Evolutionary conservation across 179 eudicot species (phyloP).

Genomic region (Heliamphora pulchella): DNA sequence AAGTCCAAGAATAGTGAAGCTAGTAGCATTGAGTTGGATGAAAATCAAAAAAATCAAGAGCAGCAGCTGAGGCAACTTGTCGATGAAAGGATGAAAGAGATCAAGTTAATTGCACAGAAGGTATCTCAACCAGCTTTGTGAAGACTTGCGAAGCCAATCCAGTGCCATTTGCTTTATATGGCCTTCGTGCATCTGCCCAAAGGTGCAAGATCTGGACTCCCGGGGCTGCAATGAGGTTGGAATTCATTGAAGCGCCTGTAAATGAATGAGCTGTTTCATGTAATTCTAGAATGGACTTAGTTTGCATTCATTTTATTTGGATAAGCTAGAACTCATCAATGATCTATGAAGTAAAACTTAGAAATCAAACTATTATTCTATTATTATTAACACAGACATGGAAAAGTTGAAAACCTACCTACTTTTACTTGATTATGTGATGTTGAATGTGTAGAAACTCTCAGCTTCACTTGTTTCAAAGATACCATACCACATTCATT

Average conservation of each 20-base stretch:
- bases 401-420: not conserved
- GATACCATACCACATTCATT: too few relatives aligned
- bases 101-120: slow-evolving; percentile 52
- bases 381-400: not conserved
- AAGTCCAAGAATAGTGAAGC: slow-evolving; percentile 43
- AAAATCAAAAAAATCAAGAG: slow-evolving; percentile 45
- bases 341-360: not conserved
- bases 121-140: slow-evolving; percentile 20
- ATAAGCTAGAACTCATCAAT: not conserved
- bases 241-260: not conserved
- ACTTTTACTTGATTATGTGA: not conserved
- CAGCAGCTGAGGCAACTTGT: slow-evolving; percentile 65
- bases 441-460: too few relatives aligned
- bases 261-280: slow-evolving; percentile 2
- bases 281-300: not conserved
- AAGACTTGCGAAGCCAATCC: not conserved
- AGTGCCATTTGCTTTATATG: not conserved
- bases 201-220: not conserved
- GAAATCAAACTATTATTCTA: not conserved
- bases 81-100: slow-evolving; percentile 58
- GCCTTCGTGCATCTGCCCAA: not conserved
- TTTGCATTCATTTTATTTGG: slow-evolving; percentile 4
- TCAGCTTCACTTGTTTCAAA: too few relatives aligned
- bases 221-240: not conserved
- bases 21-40: slow-evolving; percentile 35